Base-by-base conservation (phyloP, 2,329 filamentous ascomycete genomes). In the Clonostachys sp. region DNA sequence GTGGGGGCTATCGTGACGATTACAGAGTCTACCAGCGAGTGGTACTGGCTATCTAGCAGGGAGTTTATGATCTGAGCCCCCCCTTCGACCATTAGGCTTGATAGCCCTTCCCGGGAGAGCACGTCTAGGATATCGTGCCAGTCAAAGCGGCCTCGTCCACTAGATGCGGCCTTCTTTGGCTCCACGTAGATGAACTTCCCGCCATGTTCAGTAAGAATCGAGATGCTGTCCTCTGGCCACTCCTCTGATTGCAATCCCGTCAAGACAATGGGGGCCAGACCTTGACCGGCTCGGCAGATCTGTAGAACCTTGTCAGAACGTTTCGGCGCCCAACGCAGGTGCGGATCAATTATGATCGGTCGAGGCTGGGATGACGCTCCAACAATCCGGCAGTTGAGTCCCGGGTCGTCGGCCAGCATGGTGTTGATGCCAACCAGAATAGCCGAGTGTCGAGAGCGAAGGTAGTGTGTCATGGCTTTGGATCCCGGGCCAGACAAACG, bases 391-490 rank as follows among this genome's bases (percentile, higher is more conserved):
- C 88, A 94, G 63, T 95, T 96, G 46, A 97, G 72, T 3, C 83
- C 84, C 3, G 92, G 92, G 60, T 96, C 81, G 63, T 97, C 92
- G 17, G 89, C 86, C 24, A 89, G 72, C 8, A 90, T 88, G 2
- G 92, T 97, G 4, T 87, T 87, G 5, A 86, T 89, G 18, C 92
- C 92, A 34, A 97, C 75, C 20, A 95, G 75, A 55, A 96, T 95
- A 38, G 89, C 90, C 52, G 88, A 83, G 67, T 97, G 91, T 14
- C 78, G 80, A 12, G 85, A 84, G 57, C 92, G 88, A 30, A 97
- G 79, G 62, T 87, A 89, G 66, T 97, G 92, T 0, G 92, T 96
- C 89, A 97, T 95, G 46, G 88, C 80, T 66, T 96, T 96, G 36
- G 89, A 89, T 53, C 84, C 76, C 0, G 86, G 80, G 5, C 91